These are phyloP conservation scores for Pythium aquatile DNA, from an alignment of 352 stramenopile species.

Conservation along the genomic window DNA sequence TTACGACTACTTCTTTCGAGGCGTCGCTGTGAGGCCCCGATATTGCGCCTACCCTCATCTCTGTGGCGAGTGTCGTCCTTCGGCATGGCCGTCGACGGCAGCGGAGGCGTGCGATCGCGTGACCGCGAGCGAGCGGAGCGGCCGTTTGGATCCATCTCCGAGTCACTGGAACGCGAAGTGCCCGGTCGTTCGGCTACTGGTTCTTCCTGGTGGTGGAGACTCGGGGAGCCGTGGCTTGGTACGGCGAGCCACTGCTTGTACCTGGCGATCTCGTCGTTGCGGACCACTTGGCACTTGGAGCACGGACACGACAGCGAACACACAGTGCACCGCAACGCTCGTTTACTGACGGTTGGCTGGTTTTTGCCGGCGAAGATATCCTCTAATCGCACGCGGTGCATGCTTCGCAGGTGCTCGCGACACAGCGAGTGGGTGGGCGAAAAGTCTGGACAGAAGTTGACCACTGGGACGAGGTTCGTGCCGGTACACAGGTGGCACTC, in stretches of 20 bases:
- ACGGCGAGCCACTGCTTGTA: conserved; percentile 33
- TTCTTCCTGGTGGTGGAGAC: neutral
- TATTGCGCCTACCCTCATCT: neutral
- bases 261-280: conserved; percentile 28
- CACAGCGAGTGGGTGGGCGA: conserved; percentile 70
- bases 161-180: neutral
- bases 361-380: conserved; percentile 75
- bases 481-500: conserved; percentile 66
- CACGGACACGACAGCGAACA: conserved; percentile 63
- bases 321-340: conserved; percentile 58
- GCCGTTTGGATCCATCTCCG: neutral
- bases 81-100: neutral
- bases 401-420: conserved; percentile 67
- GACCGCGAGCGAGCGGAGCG: neutral
- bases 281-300: conserved; percentile 44
- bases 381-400: conserved; percentile 68
- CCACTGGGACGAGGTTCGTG: conserved; percentile 52
- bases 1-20: neutral
- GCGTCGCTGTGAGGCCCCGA: neutral
- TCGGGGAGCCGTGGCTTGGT: neutral
- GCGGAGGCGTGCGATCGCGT: conserved; percentile 2
- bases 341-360: conserved; percentile 59
- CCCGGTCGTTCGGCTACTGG: neutral
- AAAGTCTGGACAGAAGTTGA: conserved; percentile 75
- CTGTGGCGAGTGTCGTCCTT: neutral